These are phyloP conservation scores for Margaritispora aquatica DNA, from an alignment of 495 filamentous ascomycete species.

Conservation along the genomic window DNA sequence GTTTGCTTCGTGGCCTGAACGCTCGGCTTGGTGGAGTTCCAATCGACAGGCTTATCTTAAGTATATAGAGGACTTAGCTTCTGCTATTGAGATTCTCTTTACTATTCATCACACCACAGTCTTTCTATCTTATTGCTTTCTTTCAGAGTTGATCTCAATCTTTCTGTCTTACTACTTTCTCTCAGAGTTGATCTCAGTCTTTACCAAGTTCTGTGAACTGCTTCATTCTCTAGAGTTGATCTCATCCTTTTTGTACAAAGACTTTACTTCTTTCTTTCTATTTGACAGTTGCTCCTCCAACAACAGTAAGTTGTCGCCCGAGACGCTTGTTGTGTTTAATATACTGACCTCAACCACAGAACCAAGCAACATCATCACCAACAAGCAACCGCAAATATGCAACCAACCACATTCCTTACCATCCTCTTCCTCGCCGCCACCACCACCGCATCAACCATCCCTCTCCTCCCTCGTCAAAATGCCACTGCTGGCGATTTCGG, in stretches of 20 bases:
- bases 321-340: neutral
- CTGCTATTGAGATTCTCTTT: neutral
- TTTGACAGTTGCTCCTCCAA: neutral
- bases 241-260: neutral
- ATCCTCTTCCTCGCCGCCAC: constrained; percentile 3
- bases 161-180: neutral
- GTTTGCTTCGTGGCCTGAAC: too few relatives aligned
- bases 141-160: constrained; percentile 4
- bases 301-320: neutral
- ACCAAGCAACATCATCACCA: neutral
- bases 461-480: neutral
- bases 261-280: neutral
- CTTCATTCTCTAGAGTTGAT: neutral
- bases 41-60: too few relatives aligned
- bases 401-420: constrained; percentile 6
- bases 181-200: constrained; percentile 1
- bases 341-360: neutral
- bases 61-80: neutral
- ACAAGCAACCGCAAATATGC: constrained; percentile 3
- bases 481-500: constrained; percentile 30
- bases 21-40: too few relatives aligned
- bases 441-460: neutral
- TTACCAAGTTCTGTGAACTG: constrained; percentile 1
- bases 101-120: too few relatives aligned
- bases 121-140: neutral